A percentile compares a stretch with the other conserved stretches of the same genome.
These are phyloP conservation scores for Macrophomina phaseolina DNA, from an alignment of 2,329 filamentous ascomycete genomes.

Conservation along the genomic window DNA sequence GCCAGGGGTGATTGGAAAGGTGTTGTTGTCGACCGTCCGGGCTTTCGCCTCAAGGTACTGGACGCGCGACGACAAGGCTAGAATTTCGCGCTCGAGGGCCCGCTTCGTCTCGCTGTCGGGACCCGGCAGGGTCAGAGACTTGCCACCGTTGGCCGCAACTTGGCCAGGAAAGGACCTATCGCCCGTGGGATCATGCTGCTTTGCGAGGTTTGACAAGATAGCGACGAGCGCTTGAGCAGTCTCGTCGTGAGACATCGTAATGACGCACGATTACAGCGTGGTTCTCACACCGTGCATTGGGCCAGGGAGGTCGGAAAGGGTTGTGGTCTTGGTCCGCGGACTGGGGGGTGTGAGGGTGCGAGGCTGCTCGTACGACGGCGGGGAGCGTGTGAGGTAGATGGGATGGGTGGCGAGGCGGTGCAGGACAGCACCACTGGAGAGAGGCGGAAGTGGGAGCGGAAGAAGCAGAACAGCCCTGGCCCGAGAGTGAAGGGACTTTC, in stretches of 20 bases:
- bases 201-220: slow-evolving; percentile 56
- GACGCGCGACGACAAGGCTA: slow-evolving; percentile 76
- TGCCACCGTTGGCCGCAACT: slow-evolving; percentile 57
- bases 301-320: slow-evolving; percentile 14
- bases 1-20: slow-evolving; percentile 80
- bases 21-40: slow-evolving; percentile 61
- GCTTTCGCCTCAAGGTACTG: slow-evolving; percentile 83
- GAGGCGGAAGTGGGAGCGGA: slow-evolving; percentile 17
- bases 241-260: slow-evolving; percentile 40
- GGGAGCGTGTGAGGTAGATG: slow-evolving; percentile 22
- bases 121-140: slow-evolving; percentile 76
- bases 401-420: slow-evolving; percentile 18
- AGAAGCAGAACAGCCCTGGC: slow-evolving; percentile 21
- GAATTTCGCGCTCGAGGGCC: slow-evolving; percentile 80
- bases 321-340: slow-evolving; percentile 22
- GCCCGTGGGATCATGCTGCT: slow-evolving; percentile 51
- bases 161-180: slow-evolving; percentile 53
- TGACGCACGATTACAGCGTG: slow-evolving; percentile 35
- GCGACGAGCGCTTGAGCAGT: slow-evolving; percentile 45
- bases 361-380: slow-evolving; percentile 28
- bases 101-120: slow-evolving; percentile 76
- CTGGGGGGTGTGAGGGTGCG: slow-evolving; percentile 4
- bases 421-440: slow-evolving; percentile 15
- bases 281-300: slow-evolving; percentile 29
- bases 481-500: slow-evolving; percentile 10